Percentiles rank a stretch among this genome's conserved stretches.
Conservation (phyloP, 1,139 yeast species). For the Zygosaccharomyces pseudobailii region DNA sequence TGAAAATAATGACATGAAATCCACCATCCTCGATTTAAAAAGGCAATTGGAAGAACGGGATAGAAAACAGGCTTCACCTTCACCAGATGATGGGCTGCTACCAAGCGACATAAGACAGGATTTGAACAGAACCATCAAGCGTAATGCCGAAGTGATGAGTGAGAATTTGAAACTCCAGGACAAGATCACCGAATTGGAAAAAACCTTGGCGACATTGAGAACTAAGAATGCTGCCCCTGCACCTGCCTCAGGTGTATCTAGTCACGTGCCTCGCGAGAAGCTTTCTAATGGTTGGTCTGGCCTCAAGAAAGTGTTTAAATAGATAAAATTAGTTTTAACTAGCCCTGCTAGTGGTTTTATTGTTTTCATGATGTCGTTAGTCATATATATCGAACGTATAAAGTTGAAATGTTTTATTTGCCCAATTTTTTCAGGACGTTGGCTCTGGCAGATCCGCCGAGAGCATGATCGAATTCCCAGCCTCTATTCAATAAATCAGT, state of each 20-base stretch:
- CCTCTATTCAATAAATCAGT: constrained; percentile 52
- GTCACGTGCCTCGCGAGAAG: constrained; percentile 8
- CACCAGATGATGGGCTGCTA: constrained; percentile 29
- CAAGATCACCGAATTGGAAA: constrained; percentile 31
- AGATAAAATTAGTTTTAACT: not conserved
- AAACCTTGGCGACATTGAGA: constrained; percentile 26
- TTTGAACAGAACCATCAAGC: constrained; percentile 50
- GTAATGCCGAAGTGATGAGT: constrained; percentile 55
- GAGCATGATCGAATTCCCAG: constrained; percentile 42
- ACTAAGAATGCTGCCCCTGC: constrained; percentile 9
- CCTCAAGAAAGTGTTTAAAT: constrained; percentile 23
- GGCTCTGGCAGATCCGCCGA: constrained; percentile 44
- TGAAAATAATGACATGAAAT: constrained; percentile 54
- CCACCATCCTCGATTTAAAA: constrained; percentile 49
- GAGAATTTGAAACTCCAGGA: constrained; percentile 52
- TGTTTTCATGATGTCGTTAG: not conserved
- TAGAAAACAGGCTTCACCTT: constrained; percentile 28
- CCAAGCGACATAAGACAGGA: constrained; percentile 43
- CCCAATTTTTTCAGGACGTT: constrained; percentile 40
- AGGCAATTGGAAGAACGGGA: constrained; percentile 33
- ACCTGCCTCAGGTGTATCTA: not conserved
- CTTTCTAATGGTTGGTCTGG: constrained; percentile 23
- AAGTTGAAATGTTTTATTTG: constrained; percentile 9
- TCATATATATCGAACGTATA: not conserved
- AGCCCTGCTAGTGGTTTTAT: not conserved